phyloP scores from a whole-genome alignment of 2,329 filamentous ascomycete species.

The Akanthomyces dipterigenus region DNA sequence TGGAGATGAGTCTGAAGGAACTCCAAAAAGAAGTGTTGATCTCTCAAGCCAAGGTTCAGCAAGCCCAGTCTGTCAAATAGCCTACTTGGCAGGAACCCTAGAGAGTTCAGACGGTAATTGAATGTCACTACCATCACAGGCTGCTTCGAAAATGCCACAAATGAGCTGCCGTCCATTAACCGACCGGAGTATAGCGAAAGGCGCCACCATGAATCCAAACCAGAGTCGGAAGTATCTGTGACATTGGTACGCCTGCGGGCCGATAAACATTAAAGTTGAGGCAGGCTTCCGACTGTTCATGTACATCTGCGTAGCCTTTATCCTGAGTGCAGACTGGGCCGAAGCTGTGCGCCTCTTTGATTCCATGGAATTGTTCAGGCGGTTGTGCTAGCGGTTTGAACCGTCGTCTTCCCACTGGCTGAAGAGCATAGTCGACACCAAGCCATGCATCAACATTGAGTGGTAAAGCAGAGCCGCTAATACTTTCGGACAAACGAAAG shows the following conservation, averaged over 20 bases:
- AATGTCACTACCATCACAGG: slow-evolving; percentile 37
- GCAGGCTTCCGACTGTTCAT: slow-evolving; percentile 28
- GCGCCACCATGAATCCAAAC: slow-evolving; percentile 35
- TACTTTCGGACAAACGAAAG: slow-evolving; percentile 17
- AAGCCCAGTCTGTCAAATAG: slow-evolving; percentile 28
- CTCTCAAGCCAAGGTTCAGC: slow-evolving; percentile 47
- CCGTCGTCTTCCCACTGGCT: slow-evolving; percentile 33
- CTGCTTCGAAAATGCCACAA: slow-evolving; percentile 25
- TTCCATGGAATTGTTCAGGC: slow-evolving; percentile 33
- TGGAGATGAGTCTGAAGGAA: slow-evolving; percentile 48
- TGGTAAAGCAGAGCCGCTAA: slow-evolving; percentile 26
- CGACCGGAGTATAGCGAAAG: slow-evolving; percentile 15
- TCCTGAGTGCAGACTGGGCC: slow-evolving; percentile 39
- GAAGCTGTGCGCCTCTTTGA: slow-evolving; percentile 30
- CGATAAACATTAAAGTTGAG: slow-evolving; percentile 36
- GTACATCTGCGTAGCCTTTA: slow-evolving; percentile 13
- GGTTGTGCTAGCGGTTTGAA: slow-evolving; percentile 32
- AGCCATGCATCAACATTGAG: slow-evolving; percentile 39
- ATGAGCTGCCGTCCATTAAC: slow-evolving; percentile 18
- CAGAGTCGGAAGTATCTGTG: slow-evolving; percentile 30
- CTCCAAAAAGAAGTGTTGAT: slow-evolving; percentile 44
- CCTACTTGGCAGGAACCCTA: slow-evolving; percentile 39
- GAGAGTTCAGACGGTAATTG: slow-evolving; percentile 33
- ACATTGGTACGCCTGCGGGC: slow-evolving; percentile 22
- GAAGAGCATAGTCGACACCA: slow-evolving; percentile 38